Evolutionary conservation across 2,329 filamentous ascomycete species (phyloP), one percentile per base, ranked within the genome.

Genomic region (Trichoderma harzianum): DNA sequence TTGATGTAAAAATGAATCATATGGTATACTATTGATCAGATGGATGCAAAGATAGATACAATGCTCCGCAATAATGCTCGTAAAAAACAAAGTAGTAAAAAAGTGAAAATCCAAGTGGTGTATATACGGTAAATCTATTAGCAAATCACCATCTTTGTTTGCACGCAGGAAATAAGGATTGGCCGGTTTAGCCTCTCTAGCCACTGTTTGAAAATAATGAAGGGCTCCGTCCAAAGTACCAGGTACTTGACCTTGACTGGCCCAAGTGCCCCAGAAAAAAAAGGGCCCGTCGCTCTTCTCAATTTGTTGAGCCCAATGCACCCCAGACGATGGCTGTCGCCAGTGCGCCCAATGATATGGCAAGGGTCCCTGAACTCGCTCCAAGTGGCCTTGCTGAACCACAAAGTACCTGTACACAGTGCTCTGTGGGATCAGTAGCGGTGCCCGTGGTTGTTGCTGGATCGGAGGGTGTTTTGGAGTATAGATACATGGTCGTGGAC

Each of bases 251-350:
- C 57, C 55, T 28, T 69, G 10, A 30, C 47, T 39, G 47, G 63
- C 43, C 16, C 30, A 30, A 30, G 64, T 32, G 51, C 64, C 64
- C 64, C 57, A 51, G 53, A 61, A 51, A 60, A 51, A 69, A 69
- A n/a, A 51, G 39, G 16, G 3, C 47, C 66, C 36, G 34, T 69
- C 39, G 66, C 66, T 34, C 57, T 58, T 61, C 57, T 34, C 66
- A 69, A 69, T 69, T 69, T 69, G 39, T 39, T 63, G 66, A 58
- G 53, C 47, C 69, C 58, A 64, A 63, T 74, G 73, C 68, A 74
- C 73, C 73, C 73, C 73, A 72, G 73, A 74, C 67, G 39, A 72
- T 57, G 71, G 73, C 67, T 39, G 64, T 47, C 63, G 68, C 53
- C 71, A 28, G 66, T 64, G 66, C 73, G 72, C 73, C 65, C 73